Evolutionary conservation across 139 green algal genomes (phyloP).

Genomic region (Ostreobium quekettii): DNA sequence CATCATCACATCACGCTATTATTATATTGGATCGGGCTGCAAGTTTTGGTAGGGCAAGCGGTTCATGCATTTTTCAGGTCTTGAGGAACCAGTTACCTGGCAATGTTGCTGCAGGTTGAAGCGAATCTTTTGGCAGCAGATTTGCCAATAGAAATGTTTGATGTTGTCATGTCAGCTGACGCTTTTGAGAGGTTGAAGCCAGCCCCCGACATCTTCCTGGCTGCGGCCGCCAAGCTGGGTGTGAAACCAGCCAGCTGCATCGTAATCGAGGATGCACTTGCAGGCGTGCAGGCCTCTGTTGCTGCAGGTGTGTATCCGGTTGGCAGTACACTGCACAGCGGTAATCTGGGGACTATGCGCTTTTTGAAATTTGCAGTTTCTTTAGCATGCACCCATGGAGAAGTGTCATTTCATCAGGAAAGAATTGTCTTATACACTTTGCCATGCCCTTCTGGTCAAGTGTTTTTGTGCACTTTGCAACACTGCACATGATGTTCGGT

Average conservation of each 20-base stretch:
- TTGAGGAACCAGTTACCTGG: no score
- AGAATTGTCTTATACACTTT: not conserved
- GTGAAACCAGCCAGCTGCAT: conserved; percentile 43
- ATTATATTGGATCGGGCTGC: not conserved
- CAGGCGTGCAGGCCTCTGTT: conserved; percentile 53
- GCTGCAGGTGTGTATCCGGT: conserved; percentile 32
- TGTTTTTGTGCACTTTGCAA: not conserved
- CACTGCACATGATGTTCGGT: no score
- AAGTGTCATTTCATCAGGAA: not conserved
- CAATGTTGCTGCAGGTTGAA: conserved; percentile 35
- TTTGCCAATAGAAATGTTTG: conserved; percentile 43
- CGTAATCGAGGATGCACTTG: conserved; percentile 62
- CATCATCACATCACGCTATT: no score
- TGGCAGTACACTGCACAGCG: not conserved
- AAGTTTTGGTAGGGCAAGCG: not conserved
- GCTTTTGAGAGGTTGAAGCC: conserved; percentile 53
- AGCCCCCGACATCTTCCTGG: conserved; percentile 61
- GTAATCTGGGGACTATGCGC: not conserved
- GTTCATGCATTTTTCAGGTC: not conserved
- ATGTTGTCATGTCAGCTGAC: conserved; percentile 55
- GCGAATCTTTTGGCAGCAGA: conserved; percentile 52
- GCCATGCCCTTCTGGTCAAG: not conserved
- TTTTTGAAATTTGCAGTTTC: not conserved
- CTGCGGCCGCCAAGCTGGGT: conserved; percentile 40
- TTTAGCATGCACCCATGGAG: not conserved